These are phyloP conservation scores for Taiozyma sp. DNA, from an alignment of 1,139 yeast genomes.

Conservation along the genomic window DNA sequence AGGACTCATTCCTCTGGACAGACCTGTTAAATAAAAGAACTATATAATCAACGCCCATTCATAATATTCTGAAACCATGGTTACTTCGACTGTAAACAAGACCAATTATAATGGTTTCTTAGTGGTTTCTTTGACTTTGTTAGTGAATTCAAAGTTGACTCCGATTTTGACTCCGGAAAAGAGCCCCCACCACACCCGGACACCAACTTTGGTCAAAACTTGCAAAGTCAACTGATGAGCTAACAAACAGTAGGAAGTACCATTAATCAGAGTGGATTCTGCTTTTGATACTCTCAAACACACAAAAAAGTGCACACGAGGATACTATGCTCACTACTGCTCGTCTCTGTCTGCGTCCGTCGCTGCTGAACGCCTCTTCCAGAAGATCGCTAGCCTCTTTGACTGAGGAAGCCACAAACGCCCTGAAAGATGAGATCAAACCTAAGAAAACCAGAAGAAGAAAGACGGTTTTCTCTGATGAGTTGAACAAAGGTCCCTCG, in stretches of 20 bases:
- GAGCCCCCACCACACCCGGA: not conserved
- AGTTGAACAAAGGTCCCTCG: conserved; percentile 80
- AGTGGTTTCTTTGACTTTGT: too few relatives aligned
- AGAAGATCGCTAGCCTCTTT: conserved; percentile 17
- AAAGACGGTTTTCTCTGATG: conserved; percentile 62
- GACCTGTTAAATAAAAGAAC: too few relatives aligned
- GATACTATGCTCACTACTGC: not conserved
- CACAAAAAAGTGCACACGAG: too few relatives aligned
- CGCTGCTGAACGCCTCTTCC: not conserved
- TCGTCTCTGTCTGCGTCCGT: conserved; percentile 1
- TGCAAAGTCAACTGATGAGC: not conserved
- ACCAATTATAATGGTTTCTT: too few relatives aligned
- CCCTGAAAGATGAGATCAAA: not conserved
- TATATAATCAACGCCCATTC: too few relatives aligned
- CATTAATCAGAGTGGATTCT: not conserved
- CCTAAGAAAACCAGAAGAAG: conserved; percentile 35
- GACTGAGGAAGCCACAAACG: conserved; percentile 1
- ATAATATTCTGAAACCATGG: too few relatives aligned
- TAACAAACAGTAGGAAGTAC: too few relatives aligned
- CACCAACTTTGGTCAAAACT: not conserved
- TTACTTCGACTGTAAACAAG: too few relatives aligned
- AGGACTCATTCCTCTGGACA: not conserved
- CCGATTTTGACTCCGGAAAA: not conserved
- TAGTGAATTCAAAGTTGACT: too few relatives aligned
- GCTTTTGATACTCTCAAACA: too few relatives aligned